phyloP scores from a whole-genome alignment of 2,329 filamentous ascomycete species.

The Calonectria pseudoturangicola region DNA sequence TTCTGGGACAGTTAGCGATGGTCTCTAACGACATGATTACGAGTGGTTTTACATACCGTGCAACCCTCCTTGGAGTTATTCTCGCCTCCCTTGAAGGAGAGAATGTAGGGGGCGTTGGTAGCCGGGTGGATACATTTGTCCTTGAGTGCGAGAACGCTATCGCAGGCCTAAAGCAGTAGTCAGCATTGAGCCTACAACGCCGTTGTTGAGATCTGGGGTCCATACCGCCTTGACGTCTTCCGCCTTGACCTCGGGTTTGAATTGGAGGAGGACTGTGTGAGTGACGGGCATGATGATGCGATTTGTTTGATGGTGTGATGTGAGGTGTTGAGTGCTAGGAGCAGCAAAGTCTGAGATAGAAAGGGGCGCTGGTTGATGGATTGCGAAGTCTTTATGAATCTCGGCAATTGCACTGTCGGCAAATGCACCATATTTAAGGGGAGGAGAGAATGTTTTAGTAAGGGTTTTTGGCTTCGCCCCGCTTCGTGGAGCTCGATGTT shows the following conservation, averaged over 20 bases:
- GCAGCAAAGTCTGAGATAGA: background rate
- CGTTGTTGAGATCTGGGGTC: background rate
- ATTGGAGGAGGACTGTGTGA: conserved; percentile 49
- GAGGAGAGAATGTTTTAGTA: background rate
- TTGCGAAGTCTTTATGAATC: background rate
- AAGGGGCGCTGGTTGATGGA: background rate
- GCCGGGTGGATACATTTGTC: conserved; percentile 77
- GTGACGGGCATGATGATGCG: conserved; percentile 38
- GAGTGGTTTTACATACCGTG: conserved; percentile 65
- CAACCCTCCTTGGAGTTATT: conserved; percentile 77
- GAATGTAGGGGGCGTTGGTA: conserved; percentile 76
- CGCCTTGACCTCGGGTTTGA: conserved; percentile 42
- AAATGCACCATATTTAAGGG: conserved; percentile 14
- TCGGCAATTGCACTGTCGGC: conserved; percentile 14
- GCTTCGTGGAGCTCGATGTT: conserved; percentile 1
- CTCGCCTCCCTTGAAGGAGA: conserved; percentile 72
- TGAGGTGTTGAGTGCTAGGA: background rate
- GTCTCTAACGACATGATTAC: too few species aligned
- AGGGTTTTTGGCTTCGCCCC: conserved; percentile 1
- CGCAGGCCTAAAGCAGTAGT: conserved; percentile 31
- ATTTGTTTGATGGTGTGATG: background rate
- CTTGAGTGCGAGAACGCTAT: conserved; percentile 67
- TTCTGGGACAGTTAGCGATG: conserved; percentile 62
- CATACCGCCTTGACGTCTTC: conserved; percentile 39
- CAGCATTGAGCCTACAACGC: background rate